Evolutionary conservation across 2,329 filamentous ascomycete genomes (phyloP), one percentile per base, ranked within the genome.

Genomic region (Hortaea werneckii): DNA sequence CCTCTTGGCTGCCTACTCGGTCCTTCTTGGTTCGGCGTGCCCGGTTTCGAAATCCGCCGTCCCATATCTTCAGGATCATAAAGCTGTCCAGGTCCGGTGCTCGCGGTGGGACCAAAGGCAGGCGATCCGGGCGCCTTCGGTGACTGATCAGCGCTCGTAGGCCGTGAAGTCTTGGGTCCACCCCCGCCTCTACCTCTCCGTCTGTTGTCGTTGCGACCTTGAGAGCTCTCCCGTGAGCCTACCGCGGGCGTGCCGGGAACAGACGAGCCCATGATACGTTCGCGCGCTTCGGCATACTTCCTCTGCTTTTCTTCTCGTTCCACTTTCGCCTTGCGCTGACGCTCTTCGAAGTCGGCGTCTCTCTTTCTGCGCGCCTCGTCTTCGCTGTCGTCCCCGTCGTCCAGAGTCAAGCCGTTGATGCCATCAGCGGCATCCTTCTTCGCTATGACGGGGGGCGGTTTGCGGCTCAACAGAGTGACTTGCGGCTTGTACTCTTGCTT

Each of bases 301-400:
- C 81, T 81, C 69, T 94, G 85, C 70, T 92, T 95, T 68, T 94
- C 88, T 60, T 94, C 88, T 7, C 81, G 78, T 56, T 94, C 87
- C 41, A 78, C 76, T 62, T 87, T 80, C 44, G 89, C 85, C 59
- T 84, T 84, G 26, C 80, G 78, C 50, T 85, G 80, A 30, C 88
- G 77, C 68, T 95, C 84, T 57, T 90, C 85, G 3, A 83, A 77
- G 0, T 79, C 84, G 38, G 79, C 77, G 55, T 80, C 79, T 13
- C 75, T 71, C 51, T 78, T 77, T 61, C 78, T 80, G 44, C 70
- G 67, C 41, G 70, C 66, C 45, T 80, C 77, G 27, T 82, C 78
- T 44, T 84, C 78, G 27, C 80, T 84, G 37, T 85, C 82, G 8
- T 82, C 80, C 29, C 66, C 68, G 41, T 73, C 66, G 30, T 75